Conservation (phyloP, 2,329 filamentous ascomycete genomes). For the Sporothrix schenckii region DNA sequence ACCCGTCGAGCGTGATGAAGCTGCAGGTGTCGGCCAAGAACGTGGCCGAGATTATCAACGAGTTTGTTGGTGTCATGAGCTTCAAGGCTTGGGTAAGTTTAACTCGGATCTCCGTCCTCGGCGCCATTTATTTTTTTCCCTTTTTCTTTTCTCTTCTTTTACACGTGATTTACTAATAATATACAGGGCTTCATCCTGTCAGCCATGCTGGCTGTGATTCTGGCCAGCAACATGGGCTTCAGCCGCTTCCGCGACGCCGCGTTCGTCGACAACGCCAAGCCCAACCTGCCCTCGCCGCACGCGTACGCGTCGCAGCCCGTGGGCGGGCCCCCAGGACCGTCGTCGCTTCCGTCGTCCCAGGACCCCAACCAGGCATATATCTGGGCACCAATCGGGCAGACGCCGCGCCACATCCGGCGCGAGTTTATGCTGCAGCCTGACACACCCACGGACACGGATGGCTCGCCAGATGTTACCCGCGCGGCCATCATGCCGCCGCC, state of each 20-base stretch:
- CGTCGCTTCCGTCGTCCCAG: slow-evolving; percentile 39
- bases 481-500: slow-evolving; percentile 50
- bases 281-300: slow-evolving; percentile 32
- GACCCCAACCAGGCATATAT: slow-evolving; percentile 51
- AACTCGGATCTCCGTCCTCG: too few relatives aligned
- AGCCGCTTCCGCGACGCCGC: slow-evolving; percentile 44
- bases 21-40: slow-evolving; percentile 83
- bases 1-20: slow-evolving; percentile 75
- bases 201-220: slow-evolving; percentile 52
- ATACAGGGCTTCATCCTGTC: slow-evolving; percentile 56
- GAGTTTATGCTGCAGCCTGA: slow-evolving; percentile 48
- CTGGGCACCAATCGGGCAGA: slow-evolving; percentile 54
- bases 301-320: slow-evolving; percentile 40
- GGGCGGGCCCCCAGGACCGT: slow-evolving; percentile 29
- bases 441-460: slow-evolving; percentile 57
- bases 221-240: slow-evolving; percentile 57
- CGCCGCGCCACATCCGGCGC: slow-evolving; percentile 52
- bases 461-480: slow-evolving; percentile 49
- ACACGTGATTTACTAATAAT: slow-evolving; percentile 32
- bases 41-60: slow-evolving; percentile 90
- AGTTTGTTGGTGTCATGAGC: slow-evolving; percentile 87
- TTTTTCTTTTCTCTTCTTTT: not conserved
- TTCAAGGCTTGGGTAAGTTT: slow-evolving; percentile 68
- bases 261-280: slow-evolving; percentile 30
- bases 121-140: too few relatives aligned